A percentile compares a stretch with the other conserved stretches of the same genome.
Evolutionary conservation across 805 yeast species (phyloP).

Genomic region (Pichia cephalocereana): DNA sequence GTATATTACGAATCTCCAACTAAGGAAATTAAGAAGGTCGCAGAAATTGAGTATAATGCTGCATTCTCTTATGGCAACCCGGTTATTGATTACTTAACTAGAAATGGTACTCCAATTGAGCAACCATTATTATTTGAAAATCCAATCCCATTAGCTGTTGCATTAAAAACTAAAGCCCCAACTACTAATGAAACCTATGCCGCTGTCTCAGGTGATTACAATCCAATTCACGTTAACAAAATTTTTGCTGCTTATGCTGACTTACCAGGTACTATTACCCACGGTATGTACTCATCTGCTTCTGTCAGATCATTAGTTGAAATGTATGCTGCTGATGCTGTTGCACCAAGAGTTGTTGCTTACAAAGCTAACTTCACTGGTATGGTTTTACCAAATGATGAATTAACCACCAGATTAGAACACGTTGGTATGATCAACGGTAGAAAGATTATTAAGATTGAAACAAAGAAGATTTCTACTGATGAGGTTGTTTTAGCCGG

Average conservation of each 20-base stretch:
- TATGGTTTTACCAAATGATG: slow-evolving; percentile 96
- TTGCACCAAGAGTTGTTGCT: slow-evolving; percentile 91
- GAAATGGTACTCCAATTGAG: slow-evolving; percentile 91
- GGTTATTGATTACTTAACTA: slow-evolving; percentile 82
- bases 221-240: slow-evolving; percentile 96
- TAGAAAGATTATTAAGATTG: slow-evolving; percentile 91
- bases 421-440: slow-evolving; percentile 99
- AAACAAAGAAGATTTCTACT: slow-evolving; percentile 75
- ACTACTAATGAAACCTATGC: slow-evolving; percentile 95
- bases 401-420: slow-evolving; percentile 76
- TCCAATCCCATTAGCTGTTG: slow-evolving; percentile 71
- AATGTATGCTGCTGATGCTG: slow-evolving; percentile 97
- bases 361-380: slow-evolving; percentile 86
- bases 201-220: slow-evolving; percentile 94
- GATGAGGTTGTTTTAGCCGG: slow-evolving; percentile 74
- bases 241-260: slow-evolving; percentile 89
- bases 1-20: slow-evolving; percentile 85
- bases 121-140: slow-evolving; percentile 88
- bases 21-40: slow-evolving; percentile 78
- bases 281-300: slow-evolving; percentile 98
- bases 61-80: slow-evolving; percentile 96
- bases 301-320: slow-evolving; percentile 91
- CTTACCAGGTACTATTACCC: slow-evolving; percentile 96
- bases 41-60: slow-evolving; percentile 78
- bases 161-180: slow-evolving; percentile 72